Base-by-base conservation (phyloP, 768 basidiomycete species). In the Rhodotorula taiwanensis region DNA sequence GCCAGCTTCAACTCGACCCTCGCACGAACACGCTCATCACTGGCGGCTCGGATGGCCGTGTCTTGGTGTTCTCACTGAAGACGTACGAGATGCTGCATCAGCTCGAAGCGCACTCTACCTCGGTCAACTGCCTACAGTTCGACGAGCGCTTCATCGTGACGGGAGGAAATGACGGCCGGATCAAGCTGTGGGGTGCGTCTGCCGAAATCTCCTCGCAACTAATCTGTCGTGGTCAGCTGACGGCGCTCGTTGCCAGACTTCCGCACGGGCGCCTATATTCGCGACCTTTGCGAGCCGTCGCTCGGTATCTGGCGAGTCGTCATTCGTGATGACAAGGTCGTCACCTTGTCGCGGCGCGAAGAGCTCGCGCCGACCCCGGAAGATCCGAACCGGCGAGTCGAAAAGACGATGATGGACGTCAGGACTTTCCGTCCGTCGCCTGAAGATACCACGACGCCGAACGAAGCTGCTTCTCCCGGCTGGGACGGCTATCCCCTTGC, bases 231-330 rank as follows among this genome's bases (percentile, higher is more conserved):
- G 13, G 27, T 11, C 28, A 20, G 15, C 15, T 4, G 15, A 27
- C 10, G 7, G 6, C 2, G 36, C 33, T 49, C 5, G 8, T 23
- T 14, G 30, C 10, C 59, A 63, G 60, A 76, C 61, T 65, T 75
- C 44, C 76, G 77, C 62, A 85, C 82, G 21, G 89, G 88, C 28
- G 75, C 77, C 52, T 80, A 83, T 73, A 82, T 94, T 67, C 79
- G 92, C 58, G 90, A 92, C 71, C 73, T 94, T 72, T 84, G 81
- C 51, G 84, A 86, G 61, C 81, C 81, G 28, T 86, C 85, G 63
- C 89, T 93, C 74, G 83, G 82, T 60, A 56, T 91, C 55, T 97
- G 91, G 93, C 85, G 89, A 77, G 86, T 90, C 45, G 83, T 80
- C 43, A 87, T 85, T 77, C 80, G 82, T 72, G 78, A 81, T 34